Evolutionary conservation across 2,329 filamentous ascomycete genomes (phyloP).

Genomic region (Alternaria angustiovoidea): DNA sequence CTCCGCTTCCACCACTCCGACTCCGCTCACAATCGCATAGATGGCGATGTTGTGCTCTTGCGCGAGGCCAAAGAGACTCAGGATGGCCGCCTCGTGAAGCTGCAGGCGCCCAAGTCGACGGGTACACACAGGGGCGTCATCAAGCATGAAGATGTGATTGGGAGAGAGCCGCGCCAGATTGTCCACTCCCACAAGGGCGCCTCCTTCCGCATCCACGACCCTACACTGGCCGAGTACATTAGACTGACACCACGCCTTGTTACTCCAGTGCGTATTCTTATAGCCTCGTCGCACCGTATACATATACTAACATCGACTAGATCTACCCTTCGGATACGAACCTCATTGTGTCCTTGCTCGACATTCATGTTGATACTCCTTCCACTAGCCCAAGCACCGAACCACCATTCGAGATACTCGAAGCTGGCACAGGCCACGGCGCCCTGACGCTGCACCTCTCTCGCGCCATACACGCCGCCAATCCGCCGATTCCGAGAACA

Average conservation of each 20-base stretch:
- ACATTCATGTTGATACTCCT: slow-evolving; percentile 67
- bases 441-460: slow-evolving; percentile 78
- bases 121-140: slow-evolving; percentile 60
- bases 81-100: slow-evolving; percentile 51
- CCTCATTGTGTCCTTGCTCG: slow-evolving; percentile 77
- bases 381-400: slow-evolving; percentile 42
- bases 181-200: slow-evolving; percentile 63
- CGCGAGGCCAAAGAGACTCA: slow-evolving; percentile 50
- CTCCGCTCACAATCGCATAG: slow-evolving; percentile 34
- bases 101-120: slow-evolving; percentile 46
- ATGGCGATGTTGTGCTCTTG: slow-evolving; percentile 54
- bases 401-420: slow-evolving; percentile 75
- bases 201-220: slow-evolving; percentile 66
- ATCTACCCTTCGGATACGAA: slow-evolving; percentile 79
- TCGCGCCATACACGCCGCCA: slow-evolving; percentile 77
- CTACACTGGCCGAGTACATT: slow-evolving; percentile 78
- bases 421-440: slow-evolving; percentile 87
- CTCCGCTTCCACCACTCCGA: neutral
- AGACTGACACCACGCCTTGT: slow-evolving; percentile 71
- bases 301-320: slow-evolving; percentile 49
- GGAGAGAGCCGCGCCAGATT: slow-evolving; percentile 66
- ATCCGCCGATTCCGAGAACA: slow-evolving; percentile 60
- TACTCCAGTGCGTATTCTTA: slow-evolving; percentile 69
- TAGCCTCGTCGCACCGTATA: neutral
- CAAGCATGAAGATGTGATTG: slow-evolving; percentile 68